Percentiles rank a stretch among this genome's conserved stretches.
Evolutionary conservation across 169 alveolate species (phyloP).

Genomic region (Plasmodium sp.): DNA sequence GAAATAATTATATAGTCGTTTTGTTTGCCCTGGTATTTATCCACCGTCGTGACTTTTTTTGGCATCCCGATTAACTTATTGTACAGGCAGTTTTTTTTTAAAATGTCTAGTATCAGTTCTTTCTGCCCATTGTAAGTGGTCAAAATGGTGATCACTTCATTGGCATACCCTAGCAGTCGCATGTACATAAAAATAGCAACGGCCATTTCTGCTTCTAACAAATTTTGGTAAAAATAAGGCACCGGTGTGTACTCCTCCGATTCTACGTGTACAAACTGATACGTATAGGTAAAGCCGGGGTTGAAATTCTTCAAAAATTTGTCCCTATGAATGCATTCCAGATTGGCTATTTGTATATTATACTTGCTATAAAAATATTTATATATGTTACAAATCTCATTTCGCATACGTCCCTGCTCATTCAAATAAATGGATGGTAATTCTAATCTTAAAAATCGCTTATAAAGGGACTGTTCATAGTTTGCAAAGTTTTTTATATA

Average conservation of each 20-base stretch:
- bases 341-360: slow-evolving; percentile 52
- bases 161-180: slow-evolving; percentile 92
- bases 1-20: slow-evolving; percentile 92
- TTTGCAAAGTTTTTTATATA: slow-evolving; percentile 84
- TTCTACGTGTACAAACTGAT: slow-evolving; percentile 90
- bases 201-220: slow-evolving; percentile 94
- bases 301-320: slow-evolving; percentile 47
- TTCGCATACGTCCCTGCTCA: slow-evolving; percentile 93
- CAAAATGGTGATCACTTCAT: slow-evolving; percentile 87
- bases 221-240: slow-evolving; percentile 93
- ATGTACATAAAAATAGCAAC: slow-evolving; percentile 94
- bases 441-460: slow-evolving; percentile 88
- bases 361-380: slow-evolving; percentile 87
- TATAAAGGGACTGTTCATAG: slow-evolving; percentile 90
- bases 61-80: slow-evolving; percentile 87
- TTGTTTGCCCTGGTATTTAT: slow-evolving; percentile 94
- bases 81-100: slow-evolving; percentile 86
- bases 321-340: slow-evolving; percentile 44
- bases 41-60: slow-evolving; percentile 88
- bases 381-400: slow-evolving; percentile 90
- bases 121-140: slow-evolving; percentile 96
- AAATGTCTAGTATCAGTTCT: slow-evolving; percentile 88
- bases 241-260: slow-evolving; percentile 91
- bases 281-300: slow-evolving; percentile 81
- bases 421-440: slow-evolving; percentile 87